Evolutionary conservation across 1,284 basidiomycete species (phyloP).

Genomic region (Thelephora terrestris): DNA sequence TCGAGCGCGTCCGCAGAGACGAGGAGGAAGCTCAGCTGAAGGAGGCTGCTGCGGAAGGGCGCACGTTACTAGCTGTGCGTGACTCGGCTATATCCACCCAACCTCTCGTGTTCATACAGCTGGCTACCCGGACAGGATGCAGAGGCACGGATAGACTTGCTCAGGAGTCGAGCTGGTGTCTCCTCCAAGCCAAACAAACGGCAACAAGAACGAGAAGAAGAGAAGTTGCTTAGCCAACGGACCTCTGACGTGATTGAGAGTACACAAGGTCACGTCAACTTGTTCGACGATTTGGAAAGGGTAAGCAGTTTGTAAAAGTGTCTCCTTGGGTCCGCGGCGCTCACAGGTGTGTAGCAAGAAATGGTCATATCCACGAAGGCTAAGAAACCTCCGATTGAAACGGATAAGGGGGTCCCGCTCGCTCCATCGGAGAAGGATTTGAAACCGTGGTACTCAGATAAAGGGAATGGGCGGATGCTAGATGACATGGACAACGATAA

Average conservation of each 20-base stretch:
- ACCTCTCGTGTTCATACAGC: background rate
- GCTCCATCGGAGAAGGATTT: slow-evolving; percentile 67
- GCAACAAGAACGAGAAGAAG: slow-evolving; percentile 29
- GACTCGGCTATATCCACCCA: background rate
- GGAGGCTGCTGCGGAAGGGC: slow-evolving; percentile 58
- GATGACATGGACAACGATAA: slow-evolving; percentile 20
- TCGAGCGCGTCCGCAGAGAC: slow-evolving; percentile 67
- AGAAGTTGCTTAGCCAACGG: slow-evolving; percentile 6
- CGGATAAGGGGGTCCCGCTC: slow-evolving; percentile 60
- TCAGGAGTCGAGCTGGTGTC: slow-evolving; percentile 50
- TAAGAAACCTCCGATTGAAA: slow-evolving; percentile 36
- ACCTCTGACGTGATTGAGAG: background rate
- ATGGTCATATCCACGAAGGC: slow-evolving; percentile 28
- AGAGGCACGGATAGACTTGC: slow-evolving; percentile 61
- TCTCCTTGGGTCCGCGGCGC: background rate
- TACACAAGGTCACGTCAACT: slow-evolving; percentile 56
- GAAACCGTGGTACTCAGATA: slow-evolving; percentile 65
- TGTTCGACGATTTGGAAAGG: slow-evolving; percentile 68
- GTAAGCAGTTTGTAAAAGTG: slow-evolving; percentile 23
- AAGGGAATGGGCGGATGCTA: slow-evolving; percentile 12
- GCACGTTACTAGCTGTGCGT: slow-evolving; percentile 61
- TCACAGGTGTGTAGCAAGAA: slow-evolving; percentile 3
- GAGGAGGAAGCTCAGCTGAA: slow-evolving; percentile 67
- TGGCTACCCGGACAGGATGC: slow-evolving; percentile 42
- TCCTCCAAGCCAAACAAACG: slow-evolving; percentile 25